Evolutionary conservation across 1,139 yeast genomes (phyloP).

Genomic region (Sporopachydermia cereana): DNA sequence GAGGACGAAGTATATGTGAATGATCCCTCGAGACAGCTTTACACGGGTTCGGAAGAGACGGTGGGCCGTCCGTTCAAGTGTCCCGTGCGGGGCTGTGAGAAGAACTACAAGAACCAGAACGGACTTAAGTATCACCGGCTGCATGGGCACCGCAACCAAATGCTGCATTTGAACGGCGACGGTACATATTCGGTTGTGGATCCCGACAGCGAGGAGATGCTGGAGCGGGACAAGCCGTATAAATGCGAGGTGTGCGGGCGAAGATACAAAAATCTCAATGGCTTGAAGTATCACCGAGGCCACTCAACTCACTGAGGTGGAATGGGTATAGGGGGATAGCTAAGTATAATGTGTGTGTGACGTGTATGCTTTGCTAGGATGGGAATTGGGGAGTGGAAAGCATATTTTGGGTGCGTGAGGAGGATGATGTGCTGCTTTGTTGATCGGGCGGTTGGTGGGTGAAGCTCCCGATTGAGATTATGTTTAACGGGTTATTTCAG

Average conservation of each 20-base stretch:
- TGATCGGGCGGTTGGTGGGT: no score
- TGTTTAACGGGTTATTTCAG: no score
- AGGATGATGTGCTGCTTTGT: no score
- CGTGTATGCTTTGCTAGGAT: no score
- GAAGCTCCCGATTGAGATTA: no score
- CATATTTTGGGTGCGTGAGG: no score
- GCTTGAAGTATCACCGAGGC: conserved; percentile 92
- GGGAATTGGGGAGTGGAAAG: no score
- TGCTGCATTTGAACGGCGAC: conserved; percentile 79
- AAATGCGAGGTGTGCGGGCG: conserved; percentile 98
- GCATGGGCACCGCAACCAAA: conserved; percentile 97
- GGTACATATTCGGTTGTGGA: conserved; percentile 89
- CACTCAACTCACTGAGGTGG: conserved; percentile 78
- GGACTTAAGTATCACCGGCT: conserved; percentile 91
- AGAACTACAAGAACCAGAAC: conserved; percentile 93
- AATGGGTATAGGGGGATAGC: no score
- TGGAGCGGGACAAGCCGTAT: conserved; percentile 96
- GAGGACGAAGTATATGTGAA: conserved; percentile 56
- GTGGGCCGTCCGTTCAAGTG: conserved; percentile 85
- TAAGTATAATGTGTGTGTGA: no score
- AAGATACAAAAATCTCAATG: conserved; percentile 90
- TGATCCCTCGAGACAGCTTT: conserved; percentile 90
- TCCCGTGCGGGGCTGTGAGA: conserved; percentile 97
- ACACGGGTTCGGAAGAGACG: conserved; percentile 85
- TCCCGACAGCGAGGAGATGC: conserved; percentile 82